Base-by-base conservation (phyloP, 1,139 yeast genomes). In the Protomyces gravidus region DNA sequence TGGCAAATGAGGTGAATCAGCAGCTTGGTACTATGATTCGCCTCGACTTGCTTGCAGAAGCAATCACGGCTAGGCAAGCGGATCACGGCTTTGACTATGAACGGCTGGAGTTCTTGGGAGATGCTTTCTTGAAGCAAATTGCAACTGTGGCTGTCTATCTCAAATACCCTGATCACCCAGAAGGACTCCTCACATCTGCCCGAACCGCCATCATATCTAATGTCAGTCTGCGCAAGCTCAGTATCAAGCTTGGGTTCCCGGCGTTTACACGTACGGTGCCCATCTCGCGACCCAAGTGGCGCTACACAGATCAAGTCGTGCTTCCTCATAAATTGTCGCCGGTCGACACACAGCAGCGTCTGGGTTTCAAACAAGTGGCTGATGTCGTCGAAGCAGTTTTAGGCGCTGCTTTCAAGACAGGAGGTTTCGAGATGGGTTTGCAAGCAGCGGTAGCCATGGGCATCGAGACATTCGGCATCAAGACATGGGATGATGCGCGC, bases 21-120 rank as follows among this genome's bases (percentile, higher is more conserved):
- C 21, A 25, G 5, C 27, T 60, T 27, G 45, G 47, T 11, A 30
- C 56, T 2, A 17, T 25, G 6, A 46, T 60, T n/a, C 26, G 39
- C 6, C 45, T 56, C 15, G 30, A 26, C 28, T 27, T 28, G 30
- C 36, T 58, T 7, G 50, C 53, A 3, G 60, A 45, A n/a, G 61
- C 64, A 15, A 52, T 56, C 46, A 51, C 61, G 13, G 33, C 56
- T 6, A 52, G 50, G n/a, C 40, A 50, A 9, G 59, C 61, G 7
- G 36, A 47, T 23, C 51, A 57, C 46, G 59, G 50, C 15, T 32
- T 27, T n/a, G 59, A 60, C 28, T 60, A 60, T 28, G 64, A 62
- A 17, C 61, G 64, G n/a, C 46, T 50, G 11, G 64, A 62, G 40
- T 59, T 52, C 23, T 49, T 56, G 9, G 64, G 64, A 7, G 64